Base-by-base conservation (phyloP, 1,139 yeast species). In the Pichia sp. region DNA sequence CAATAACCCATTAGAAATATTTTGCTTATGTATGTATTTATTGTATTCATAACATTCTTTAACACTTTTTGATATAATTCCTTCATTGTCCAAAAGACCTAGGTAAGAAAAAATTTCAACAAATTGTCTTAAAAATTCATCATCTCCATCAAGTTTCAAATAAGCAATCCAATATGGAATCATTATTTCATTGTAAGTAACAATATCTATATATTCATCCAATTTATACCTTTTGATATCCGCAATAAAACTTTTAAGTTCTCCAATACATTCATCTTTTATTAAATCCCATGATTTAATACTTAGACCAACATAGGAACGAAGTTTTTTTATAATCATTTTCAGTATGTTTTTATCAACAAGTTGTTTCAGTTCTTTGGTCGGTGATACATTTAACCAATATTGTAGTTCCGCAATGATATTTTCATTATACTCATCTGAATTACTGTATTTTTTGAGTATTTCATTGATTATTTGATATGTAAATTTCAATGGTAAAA, bases 391-490 rank as follows among this genome's bases (percentile, higher is more conserved):
- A 11, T 23, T 24, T 23, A 44, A 18, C 47, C 43, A 44, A 36
- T 40, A 40, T 9, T 18, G 11, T 18, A 32, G 11, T 32, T 32
- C 36, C 16, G 9, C 18, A 7, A 16, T 18, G 9, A 7, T 18
- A 9, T 32, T 32, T 16, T 32, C 36, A 7, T 32, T 27, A 32
- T 12, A 15, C 8, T 22, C 18, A 32, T 25, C 12, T 18, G 15
- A 13, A 3, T 42, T 43, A 1, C 53, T 53, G 45, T 73, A 70
- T 43, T 69, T 70, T 1, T 47, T 43, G 27, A 59, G 50, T 20
- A 74, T 62, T 3, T 51, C 59, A 2, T 51, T 53, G 22, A 64
- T 46, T 1, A 73, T 47, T n/a, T 47, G 51, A 6, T 57, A 59
- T 4, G 60, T 49, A 40, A 60, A 34, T 15, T 41, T 30, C 8